Conservation (phyloP, 768 basidiomycete species). For the Epithele typhae region DNA sequence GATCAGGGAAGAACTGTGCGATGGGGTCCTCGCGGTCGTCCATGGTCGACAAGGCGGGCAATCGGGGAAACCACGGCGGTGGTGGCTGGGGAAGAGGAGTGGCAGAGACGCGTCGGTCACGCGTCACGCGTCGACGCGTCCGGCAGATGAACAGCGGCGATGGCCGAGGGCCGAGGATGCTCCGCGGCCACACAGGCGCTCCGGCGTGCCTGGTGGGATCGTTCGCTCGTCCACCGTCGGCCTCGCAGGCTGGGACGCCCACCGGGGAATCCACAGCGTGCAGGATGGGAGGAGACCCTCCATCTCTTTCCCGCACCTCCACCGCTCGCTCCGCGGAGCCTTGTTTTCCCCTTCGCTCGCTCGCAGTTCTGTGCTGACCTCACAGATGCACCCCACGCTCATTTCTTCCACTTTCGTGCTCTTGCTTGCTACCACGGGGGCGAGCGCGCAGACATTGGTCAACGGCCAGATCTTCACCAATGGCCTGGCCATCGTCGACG, state of each 20-base stretch:
- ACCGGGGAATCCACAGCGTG: neutral
- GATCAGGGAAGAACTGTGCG: conserved; percentile 69
- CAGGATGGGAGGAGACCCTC: no score
- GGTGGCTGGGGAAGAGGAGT: conserved; percentile 11
- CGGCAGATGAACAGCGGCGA: neutral
- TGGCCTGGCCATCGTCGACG: conserved; percentile 32
- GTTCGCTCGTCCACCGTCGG: no score
- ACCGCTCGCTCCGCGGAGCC: no score
- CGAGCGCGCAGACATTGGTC: conserved; percentile 21
- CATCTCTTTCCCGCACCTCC: no score
- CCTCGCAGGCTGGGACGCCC: no score
- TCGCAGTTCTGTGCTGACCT: neutral
- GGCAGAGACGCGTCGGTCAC: conserved; percentile 21
- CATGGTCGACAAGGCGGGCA: conserved; percentile 39
- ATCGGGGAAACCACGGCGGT: no score
- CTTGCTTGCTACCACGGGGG: neutral
- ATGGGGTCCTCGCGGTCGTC: conserved; percentile 66
- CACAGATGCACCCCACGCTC: conserved; percentile 18
- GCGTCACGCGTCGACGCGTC: conserved; percentile 14
- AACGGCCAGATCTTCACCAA: conserved; percentile 28
- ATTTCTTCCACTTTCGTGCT: conserved; percentile 13
- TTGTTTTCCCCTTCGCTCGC: no score
- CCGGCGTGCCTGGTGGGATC: conserved; percentile 6
- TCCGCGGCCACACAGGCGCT: conserved; percentile 1
- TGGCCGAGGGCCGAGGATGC: conserved; percentile 4